These are phyloP conservation scores for Leishmania martiniquensis DNA, from an alignment of 208 protist species.

Conservation along the genomic window DNA sequence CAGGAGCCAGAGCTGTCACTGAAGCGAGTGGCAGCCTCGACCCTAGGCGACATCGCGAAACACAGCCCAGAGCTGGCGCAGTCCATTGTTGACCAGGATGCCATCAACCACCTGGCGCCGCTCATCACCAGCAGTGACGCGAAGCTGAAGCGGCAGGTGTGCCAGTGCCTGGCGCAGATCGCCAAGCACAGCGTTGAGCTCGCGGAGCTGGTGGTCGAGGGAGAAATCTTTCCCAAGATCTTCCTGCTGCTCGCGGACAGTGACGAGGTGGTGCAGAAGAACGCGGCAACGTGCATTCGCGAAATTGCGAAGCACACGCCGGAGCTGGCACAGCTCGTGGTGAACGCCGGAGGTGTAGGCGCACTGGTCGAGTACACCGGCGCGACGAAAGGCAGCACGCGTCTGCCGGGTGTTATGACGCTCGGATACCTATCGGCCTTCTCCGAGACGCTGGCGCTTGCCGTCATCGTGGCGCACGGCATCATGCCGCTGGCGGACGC, in stretches of 20 bases:
- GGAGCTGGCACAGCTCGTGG: slow-evolving; percentile 97
- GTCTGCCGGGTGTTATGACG: slow-evolving; percentile 98
- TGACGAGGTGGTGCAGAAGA: slow-evolving; percentile 97
- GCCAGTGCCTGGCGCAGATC: slow-evolving; percentile 96
- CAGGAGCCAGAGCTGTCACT: slow-evolving; percentile 98
- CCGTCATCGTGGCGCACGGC: slow-evolving; percentile 95
- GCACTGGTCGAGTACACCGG: slow-evolving; percentile 98
- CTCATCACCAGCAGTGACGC: slow-evolving; percentile 94
- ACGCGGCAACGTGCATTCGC: slow-evolving; percentile 97
- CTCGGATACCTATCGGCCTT: slow-evolving; percentile 98
- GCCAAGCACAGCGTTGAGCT: slow-evolving; percentile 98
- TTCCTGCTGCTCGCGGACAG: slow-evolving; percentile 96
- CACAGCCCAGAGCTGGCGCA: slow-evolving; percentile 96
- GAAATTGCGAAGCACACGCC: slow-evolving; percentile 99
- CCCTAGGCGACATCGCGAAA: slow-evolving; percentile 96
- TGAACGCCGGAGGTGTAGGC: slow-evolving; percentile 97
- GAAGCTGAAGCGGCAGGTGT: slow-evolving; percentile 97
- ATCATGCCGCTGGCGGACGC: slow-evolving; percentile 92
- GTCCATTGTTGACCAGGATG: slow-evolving; percentile 95
- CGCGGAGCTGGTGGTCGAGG: slow-evolving; percentile 98
- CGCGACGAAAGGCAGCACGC: slow-evolving; percentile 88
- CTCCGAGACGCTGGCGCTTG: slow-evolving; percentile 96
- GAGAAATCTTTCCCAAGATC: slow-evolving; percentile 98
- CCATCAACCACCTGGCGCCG: slow-evolving; percentile 97
- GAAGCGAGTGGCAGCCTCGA: slow-evolving; percentile 96